phyloP scores from a whole-genome alignment of 805 yeast species.

The Ogataea saltuana region DNA sequence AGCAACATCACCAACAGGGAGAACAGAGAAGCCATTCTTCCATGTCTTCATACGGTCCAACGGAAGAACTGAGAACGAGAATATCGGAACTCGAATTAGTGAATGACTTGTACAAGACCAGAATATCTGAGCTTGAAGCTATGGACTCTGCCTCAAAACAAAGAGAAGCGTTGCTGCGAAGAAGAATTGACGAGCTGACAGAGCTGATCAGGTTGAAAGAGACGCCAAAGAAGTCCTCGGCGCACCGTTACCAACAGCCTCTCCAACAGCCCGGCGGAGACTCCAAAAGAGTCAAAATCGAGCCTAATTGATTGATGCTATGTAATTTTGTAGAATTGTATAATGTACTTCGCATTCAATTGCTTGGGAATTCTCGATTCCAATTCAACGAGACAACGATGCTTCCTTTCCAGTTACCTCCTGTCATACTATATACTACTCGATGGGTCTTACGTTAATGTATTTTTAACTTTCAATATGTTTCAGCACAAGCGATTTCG shows the following conservation, averaged over 20 bases:
- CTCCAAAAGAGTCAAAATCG: conserved; percentile 24
- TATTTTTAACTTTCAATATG: too few species aligned
- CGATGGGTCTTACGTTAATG: neutral
- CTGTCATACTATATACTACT: neutral
- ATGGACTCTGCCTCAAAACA: conserved; percentile 57
- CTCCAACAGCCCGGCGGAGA: conserved; percentile 20
- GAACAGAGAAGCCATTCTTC: conserved; percentile 22
- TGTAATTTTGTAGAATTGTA: conserved; percentile 3
- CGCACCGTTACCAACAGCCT: conserved; percentile 13
- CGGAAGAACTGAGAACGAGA: conserved; percentile 59
- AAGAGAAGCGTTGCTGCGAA: conserved; percentile 48
- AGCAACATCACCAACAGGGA: conserved; percentile 17
- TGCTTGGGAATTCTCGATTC: neutral
- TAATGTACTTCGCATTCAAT: conserved; percentile 4
- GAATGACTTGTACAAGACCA: conserved; percentile 80
- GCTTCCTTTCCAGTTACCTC: neutral
- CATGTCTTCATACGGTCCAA: conserved; percentile 9
- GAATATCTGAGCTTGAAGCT: conserved; percentile 81
- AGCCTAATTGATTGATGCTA: conserved; percentile 8
- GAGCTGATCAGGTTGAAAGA: conserved; percentile 16
- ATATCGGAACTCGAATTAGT: conserved; percentile 88
- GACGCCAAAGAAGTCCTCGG: conserved; percentile 12
- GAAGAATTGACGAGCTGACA: conserved; percentile 46
- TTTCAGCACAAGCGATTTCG: too few species aligned
- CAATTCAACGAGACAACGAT: neutral